Evolutionary conservation across 768 basidiomycete species (phyloP), one percentile per base, ranked within the genome.

Genomic region (Strobilomyces dryophilus): DNA sequence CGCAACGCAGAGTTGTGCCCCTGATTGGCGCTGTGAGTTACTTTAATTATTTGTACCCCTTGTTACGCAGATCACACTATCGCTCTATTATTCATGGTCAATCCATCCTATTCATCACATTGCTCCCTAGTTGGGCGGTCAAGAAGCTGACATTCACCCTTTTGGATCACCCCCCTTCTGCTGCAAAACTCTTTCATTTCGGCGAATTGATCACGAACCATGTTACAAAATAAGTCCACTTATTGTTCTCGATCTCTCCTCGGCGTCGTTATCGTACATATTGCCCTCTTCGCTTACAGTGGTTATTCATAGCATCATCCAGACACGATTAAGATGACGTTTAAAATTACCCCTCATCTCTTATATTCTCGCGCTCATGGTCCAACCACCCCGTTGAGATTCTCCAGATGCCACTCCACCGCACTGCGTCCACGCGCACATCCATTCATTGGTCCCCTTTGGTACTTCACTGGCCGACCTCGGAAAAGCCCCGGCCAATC

Each of bases 331-430:
- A 20, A 45, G 51, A 57, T 52, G 59, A 66, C 45, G 31, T 39
- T 54, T 51, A 54, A 21, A 41, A 43, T 73, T 73, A 1, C 61
- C 73, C 83, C 4, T 71, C 86, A 18, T 83, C 82, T 12, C 67
- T 31, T 81, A 86, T 11, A 76, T 89, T 31, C 72, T 89, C 15
- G 85, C 82, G 5, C 86, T 79, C 58, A 77, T 79, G 8, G 70
- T 71, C 27, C 70, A 66, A 9, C 62, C 70, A 31, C 64, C 71
- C 21, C 62, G 61, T 31, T 35, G 57, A 9, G 61, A 66, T 55
- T 62, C 61, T n/a, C 62, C 60, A 15, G 58, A 51, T 41, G 59
- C 24, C 24, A 52, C 34, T 43, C 46, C 5, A 53, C 55, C 45
- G 32, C 55, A 48, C 62, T 56, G 52, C 60, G 43, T 5, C 65